Evolutionary conservation across 805 yeast genomes (phyloP), one percentile per base, ranked within the genome.

Genomic region (Wickerhamiella lipophila): DNA sequence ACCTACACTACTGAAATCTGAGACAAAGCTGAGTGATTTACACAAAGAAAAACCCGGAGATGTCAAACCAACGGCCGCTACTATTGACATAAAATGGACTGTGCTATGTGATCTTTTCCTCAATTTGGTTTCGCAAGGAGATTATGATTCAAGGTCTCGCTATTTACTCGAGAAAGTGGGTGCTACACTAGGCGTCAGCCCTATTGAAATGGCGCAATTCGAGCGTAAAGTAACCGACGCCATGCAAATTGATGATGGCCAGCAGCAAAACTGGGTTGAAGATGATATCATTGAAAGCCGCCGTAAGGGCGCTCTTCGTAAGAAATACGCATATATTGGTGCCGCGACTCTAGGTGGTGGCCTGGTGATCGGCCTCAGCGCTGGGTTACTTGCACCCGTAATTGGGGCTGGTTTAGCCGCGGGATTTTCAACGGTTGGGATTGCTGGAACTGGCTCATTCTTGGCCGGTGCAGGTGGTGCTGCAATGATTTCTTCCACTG

Each of bases 331-430:
- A 47, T 87, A 84, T 59, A 83, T 92, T 53, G 99, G 97, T 0
- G 67, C 92, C 44, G 99, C 99, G 0, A 92, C 97, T 6, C 73
- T 88, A 13, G 97, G 97, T 25, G 99, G 99, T 1, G 88, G 95
- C 1, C 68, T 92, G 19, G 95, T 92, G 1, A 76, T 92, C 51
- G 99, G 99, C 1, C 69, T 92, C 16, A 85, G 96, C 52, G 97
- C 95, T 7, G 99, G 99, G 6, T 65, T 92, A 40, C 68, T 92
- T 41, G 98, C 98, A 0, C 99, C 99, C 0, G 95, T 94, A 2
- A 94, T 92, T 59, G 97, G 97, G 46, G 97, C 97, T 1, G 99
- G 99, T 59, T 61, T 92, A 25, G 98, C 97, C 1, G 97, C 97
- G 3, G 99, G 97, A 13, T 70, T 92, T 36, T 81, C 96, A 1